Base-by-base conservation (phyloP, 1,284 basidiomycete genomes). In the Athelia psychrophila region DNA sequence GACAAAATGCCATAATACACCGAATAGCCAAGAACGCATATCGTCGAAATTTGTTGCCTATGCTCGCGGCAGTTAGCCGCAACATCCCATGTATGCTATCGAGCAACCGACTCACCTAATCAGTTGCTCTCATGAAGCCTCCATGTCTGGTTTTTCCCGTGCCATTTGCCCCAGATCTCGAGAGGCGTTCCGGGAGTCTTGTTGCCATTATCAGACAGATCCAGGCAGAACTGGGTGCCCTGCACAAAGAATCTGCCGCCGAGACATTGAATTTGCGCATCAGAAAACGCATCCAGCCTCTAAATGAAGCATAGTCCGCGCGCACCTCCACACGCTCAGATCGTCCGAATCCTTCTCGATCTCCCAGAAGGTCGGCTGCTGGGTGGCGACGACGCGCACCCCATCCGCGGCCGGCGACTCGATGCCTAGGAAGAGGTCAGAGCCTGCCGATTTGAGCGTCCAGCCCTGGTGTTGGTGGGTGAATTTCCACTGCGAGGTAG, bases 401-500 rank as follows among this genome's bases (percentile, higher is more conserved):
- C 65, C 73, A 47, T 76, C 65, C 12, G 58, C 46, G 1, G 59
- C 49, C 0, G 63, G 53, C 2, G 67, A 69, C 3, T 68, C 68
- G 9, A 73, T 56, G 1, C 68, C 65, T 19, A 83, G 70, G 61
- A 74, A 83, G 13, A 69, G 54, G 0, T 68, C 69, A 5, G 67
- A 63, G 8, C 64, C 63, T 6, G 56, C 62, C 15, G 73, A 74
- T 44, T 70, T 75, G 64, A 83, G 66, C 2, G 67, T 65, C 66
- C 73, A 83, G 3, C 72, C 67, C 12, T 51, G 58, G 6, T 60
- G 70, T 25, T 59, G 72, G 62, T 64, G 68, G 15, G 71, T 60
- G 54, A 81, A 70, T 9, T 60, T 69, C 81, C 81, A 83, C 78
- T 83, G 46, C 23, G 23, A 27, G 27, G n/a, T n/a, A n/a, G n/a